Base-by-base conservation (phyloP, 2,329 filamentous ascomycete species). In the Phyllosticta citribraziliensis region DNA sequence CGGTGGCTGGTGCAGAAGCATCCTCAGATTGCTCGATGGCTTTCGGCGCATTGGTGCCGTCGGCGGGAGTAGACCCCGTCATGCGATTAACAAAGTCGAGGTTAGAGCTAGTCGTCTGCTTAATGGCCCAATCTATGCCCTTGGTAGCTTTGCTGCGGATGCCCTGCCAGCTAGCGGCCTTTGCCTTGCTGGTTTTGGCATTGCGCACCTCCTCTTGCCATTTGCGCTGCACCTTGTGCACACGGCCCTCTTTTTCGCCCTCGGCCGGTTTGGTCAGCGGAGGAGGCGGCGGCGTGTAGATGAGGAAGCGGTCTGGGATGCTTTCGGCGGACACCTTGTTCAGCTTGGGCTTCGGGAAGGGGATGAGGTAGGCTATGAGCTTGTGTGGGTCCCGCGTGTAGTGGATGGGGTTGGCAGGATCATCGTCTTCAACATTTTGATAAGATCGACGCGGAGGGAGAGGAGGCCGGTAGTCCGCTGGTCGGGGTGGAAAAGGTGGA, bases 181-280 rank as follows among this genome's bases (percentile, higher is more conserved):
- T 75, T n/a, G 72, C 74, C 25, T 73, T 70, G 62, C 66, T 72
- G 19, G 73, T 70, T 60, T 77, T 78, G 2, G 76, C 76, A 47
- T 70, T 70, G 5, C 76, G 73, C 11, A 78, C 74, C 65, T 78
- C 75, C 60, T 76, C 72, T 65, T 78, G 73, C 76, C 76, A 79
- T 67, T 75, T 75, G 6, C 76, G 69, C 65, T 76, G 74, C 20
- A 76, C 68, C 63, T 77, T 77, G 65, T 77, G 76, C 52, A 74
- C 62, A 27, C 72, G 72, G 54, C 64, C 70, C 65, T 78, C 76
- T 62, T 77, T 78, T 53, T 75, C 72, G 52, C 75, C 76, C 35
- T 74, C 70, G 17, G 67, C 68, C 0, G 76, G 76, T 58, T 72
- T 73, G 12, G 67, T 66, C 1, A 78, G 67, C 10, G 76, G 76